These are phyloP conservation scores for Fusarium beomiforme DNA, from an alignment of 2,329 filamentous ascomycete species.

Conservation along the genomic window DNA sequence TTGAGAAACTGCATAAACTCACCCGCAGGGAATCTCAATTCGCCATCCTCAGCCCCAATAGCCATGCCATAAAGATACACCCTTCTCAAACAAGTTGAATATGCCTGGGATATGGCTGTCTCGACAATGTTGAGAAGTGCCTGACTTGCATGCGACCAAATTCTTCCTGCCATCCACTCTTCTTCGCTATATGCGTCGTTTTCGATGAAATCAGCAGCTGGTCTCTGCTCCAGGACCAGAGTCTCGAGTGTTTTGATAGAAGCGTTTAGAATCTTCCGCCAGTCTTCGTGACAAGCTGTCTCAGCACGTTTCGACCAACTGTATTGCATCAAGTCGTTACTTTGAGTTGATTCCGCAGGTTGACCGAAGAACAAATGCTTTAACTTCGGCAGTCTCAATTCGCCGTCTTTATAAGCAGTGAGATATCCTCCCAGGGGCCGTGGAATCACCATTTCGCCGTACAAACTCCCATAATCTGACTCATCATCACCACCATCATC, in stretches of 20 bases:
- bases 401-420: rapidly evolving
- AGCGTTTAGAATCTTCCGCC: not conserved
- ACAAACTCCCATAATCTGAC: slow-evolving; percentile 1
- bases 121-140: not conserved
- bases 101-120: not conserved
- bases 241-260: not conserved
- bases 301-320: slow-evolving; percentile 8
- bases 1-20: not conserved
- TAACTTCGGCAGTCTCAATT: not conserved
- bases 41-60: rapidly evolving
- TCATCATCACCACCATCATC: not conserved
- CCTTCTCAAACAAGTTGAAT: not conserved
- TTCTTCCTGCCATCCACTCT: not conserved
- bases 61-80: slow-evolving; percentile 22
- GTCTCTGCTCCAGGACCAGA: not conserved
- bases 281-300: not conserved
- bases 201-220: not conserved
- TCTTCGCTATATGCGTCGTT: not conserved
- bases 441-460: not conserved
- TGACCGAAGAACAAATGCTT: not conserved
- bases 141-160: not conserved
- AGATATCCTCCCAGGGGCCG: not conserved
- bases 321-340: rapidly evolving
- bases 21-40: not conserved
- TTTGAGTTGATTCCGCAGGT: not conserved